phyloP scores from a whole-genome alignment of 73 alveolate species.

The Paramecium sexaurelia region DNA sequence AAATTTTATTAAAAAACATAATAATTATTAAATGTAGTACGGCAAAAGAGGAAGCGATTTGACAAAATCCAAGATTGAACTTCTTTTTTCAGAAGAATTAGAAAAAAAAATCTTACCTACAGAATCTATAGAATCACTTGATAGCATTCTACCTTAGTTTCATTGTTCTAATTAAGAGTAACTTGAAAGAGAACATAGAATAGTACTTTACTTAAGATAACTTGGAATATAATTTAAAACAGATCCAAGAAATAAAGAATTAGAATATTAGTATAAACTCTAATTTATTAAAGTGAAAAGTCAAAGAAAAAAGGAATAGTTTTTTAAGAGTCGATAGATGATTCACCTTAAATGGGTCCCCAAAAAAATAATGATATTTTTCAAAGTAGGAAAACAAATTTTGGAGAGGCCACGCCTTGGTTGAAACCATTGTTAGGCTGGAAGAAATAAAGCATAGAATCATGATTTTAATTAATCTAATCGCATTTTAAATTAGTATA shows the following conservation, averaged over 20 bases:
- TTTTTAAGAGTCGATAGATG: not conserved
- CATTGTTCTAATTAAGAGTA: constrained; percentile 23
- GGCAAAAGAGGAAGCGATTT: constrained; percentile 38
- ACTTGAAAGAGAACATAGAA: constrained; percentile 42
- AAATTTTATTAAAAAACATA: not conserved
- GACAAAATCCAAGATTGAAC: constrained; percentile 2
- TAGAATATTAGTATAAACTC: not conserved
- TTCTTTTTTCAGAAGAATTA: not conserved
- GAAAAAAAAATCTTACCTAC: not conserved
- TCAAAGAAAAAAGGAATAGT: not conserved
- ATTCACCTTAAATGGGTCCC: not conserved
- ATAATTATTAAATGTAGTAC: not conserved
- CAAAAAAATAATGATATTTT: not conserved
- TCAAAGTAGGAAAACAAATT: not conserved
- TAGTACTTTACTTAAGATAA: not conserved
- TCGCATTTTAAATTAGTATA: not conserved
- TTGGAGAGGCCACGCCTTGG: not conserved
- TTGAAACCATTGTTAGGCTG: not conserved
- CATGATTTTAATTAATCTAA: not conserved
- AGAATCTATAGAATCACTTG: constrained; percentile 47
- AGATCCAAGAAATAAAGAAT: constrained; percentile 43
- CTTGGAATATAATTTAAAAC: constrained; percentile 29
- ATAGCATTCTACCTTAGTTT: constrained; percentile 29
- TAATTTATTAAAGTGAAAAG: not conserved
- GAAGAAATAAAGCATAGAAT: not conserved